These are phyloP conservation scores for Russula virescens DNA, from an alignment of 768 basidiomycete species.

Conservation along the genomic window DNA sequence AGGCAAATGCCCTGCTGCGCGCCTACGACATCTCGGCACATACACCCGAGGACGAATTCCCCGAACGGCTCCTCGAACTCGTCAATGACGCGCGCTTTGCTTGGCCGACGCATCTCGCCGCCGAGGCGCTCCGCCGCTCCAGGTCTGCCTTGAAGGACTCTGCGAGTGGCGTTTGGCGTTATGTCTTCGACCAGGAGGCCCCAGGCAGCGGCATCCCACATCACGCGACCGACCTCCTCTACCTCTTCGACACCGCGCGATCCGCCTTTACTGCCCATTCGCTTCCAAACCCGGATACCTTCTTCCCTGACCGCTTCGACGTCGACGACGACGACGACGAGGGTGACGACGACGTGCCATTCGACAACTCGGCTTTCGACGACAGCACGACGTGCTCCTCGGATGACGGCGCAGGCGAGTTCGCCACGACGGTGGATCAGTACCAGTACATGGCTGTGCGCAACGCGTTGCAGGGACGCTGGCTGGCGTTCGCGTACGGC, in stretches of 20 bases:
- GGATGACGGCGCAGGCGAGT: slow-evolving; percentile 47
- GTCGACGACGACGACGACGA: slow-evolving; percentile 19
- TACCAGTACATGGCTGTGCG: slow-evolving; percentile 62
- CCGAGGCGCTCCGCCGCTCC: slow-evolving; percentile 28
- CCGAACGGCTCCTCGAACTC: slow-evolving; percentile 63
- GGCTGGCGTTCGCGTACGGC: slow-evolving; percentile 72
- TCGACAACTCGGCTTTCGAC: slow-evolving; percentile 28
- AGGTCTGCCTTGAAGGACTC: slow-evolving; percentile 22
- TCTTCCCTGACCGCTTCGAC: slow-evolving; percentile 28
- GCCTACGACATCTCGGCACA: slow-evolving; percentile 65
- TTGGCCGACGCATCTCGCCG: slow-evolving; percentile 69
- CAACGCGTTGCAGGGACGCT: slow-evolving; percentile 64
- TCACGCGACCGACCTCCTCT: slow-evolving; percentile 67
- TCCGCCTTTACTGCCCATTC: slow-evolving; percentile 32
- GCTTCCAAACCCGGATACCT: slow-evolving; percentile 31
- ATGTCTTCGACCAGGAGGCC: slow-evolving; percentile 78
- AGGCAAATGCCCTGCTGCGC: slow-evolving; percentile 54
- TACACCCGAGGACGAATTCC: slow-evolving; percentile 60
- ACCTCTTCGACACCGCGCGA: slow-evolving; percentile 72
- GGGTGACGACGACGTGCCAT: slow-evolving; percentile 34
- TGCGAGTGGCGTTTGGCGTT: slow-evolving; percentile 61
- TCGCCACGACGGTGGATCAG: slow-evolving; percentile 53
- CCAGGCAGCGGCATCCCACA: slow-evolving; percentile 59
- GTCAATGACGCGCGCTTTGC: slow-evolving; percentile 70
- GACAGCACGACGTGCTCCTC: slow-evolving; percentile 25